A percentile compares a stretch with the other conserved stretches of the same genome.
Conservation (phyloP, 768 basidiomycete species). For the Phaffia tasmanica region DNA sequence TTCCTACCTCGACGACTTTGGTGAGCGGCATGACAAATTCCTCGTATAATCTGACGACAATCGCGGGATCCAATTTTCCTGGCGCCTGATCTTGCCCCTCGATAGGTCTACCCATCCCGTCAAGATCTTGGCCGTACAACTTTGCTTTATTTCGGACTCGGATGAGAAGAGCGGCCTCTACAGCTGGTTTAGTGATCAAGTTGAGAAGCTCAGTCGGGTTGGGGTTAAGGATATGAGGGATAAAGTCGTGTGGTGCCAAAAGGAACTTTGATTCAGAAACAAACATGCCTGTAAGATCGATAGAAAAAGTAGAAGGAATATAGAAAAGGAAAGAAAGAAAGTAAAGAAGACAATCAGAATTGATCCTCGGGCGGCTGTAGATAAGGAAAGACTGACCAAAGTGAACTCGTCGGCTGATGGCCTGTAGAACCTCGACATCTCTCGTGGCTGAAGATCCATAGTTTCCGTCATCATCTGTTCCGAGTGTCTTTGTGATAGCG, state of each 20-base stretch:
- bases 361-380: background rate
- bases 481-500: constrained; percentile 67
- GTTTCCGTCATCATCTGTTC: constrained; percentile 80
- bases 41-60: constrained; percentile 85
- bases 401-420: constrained; percentile 95
- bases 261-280: constrained; percentile 95
- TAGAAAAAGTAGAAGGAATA: background rate
- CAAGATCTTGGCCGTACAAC: constrained; percentile 70
- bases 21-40: constrained; percentile 94
- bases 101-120: constrained; percentile 51
- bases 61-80: constrained; percentile 78
- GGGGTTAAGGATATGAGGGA: constrained; percentile 76
- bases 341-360: background rate
- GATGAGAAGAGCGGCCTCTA: constrained; percentile 71
- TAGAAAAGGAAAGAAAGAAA: background rate
- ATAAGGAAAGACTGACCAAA: constrained; percentile 59
- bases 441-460: constrained; percentile 91
- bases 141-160: constrained; percentile 74
- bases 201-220: constrained; percentile 67
- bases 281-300: constrained; percentile 66
- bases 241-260: constrained; percentile 71
- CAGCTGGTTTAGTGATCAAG: constrained; percentile 94
- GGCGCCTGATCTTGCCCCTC: constrained; percentile 30
- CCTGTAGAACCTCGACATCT: constrained; percentile 92
- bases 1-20: constrained; percentile 86